Evolutionary conservation across 139 green algal genomes (phyloP), one percentile per base, ranked within the genome.

Genomic region (Monoraphidium neglectum): DNA sequence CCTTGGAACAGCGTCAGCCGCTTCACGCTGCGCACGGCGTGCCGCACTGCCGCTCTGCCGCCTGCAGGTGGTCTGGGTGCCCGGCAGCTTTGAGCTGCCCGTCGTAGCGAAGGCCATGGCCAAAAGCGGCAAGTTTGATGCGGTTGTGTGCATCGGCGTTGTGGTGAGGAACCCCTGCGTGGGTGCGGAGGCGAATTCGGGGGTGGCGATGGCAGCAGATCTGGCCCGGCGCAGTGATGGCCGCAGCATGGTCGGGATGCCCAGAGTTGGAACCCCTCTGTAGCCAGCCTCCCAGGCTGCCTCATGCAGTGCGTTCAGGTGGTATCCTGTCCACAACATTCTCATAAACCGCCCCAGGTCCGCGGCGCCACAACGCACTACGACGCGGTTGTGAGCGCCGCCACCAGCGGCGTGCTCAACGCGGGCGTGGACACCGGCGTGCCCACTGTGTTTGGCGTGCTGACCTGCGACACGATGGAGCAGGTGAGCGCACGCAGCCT

Each of bases 331-430:
- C 18, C 51, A 60, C 18, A 18, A 60, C 51, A 65, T 13, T 13
- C 57, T 16, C 57, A 16, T 13, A 8, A 32, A 8, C 57, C 57
- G 8, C 74, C 47, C 36, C 86, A 95, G 91, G 90, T 98, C 38
- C 87, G 93, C 10, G 96, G 96, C 13, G 88, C 93, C n/a, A 99
- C 96, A 8, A 91, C 92, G 0, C 95, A 99, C 82, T 99, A 98
- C 81, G 96, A 99, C 38, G 95, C 95, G 0, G 96, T 99, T 16
- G 93, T 93, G 3, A 82, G 87, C 59, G 92, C 83, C 12, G 94
- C 95, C 13, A 93, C 93, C 16, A 92, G 81, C 37, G 95, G 95
- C 8, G 63, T 93, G 15, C 78, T 98, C 36, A 77, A 70, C 28
- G 95, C 93, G 4, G 79, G 82, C 56, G 77, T 83, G 6, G 88